phyloP scores from a whole-genome alignment of 2,329 filamentous ascomycete species.

The Ophiosphaerella korrae region DNA sequence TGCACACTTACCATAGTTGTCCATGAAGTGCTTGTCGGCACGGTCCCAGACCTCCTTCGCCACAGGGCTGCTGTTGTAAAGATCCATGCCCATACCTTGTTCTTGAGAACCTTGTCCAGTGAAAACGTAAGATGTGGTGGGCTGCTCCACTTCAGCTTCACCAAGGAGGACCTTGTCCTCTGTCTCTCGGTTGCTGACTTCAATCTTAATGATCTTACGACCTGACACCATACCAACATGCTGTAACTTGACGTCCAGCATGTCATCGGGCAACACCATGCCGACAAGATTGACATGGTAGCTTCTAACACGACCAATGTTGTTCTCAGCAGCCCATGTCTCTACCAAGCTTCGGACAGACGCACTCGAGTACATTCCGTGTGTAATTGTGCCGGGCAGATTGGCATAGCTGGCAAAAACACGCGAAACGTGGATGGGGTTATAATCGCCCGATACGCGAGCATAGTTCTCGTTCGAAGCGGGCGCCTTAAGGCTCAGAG shows the following conservation, averaged over 20 bases:
- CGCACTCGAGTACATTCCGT: slow-evolving; percentile 99
- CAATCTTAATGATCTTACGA: slow-evolving; percentile 99
- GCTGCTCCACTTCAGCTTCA: slow-evolving; percentile 97
- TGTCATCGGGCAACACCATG: slow-evolving; percentile 97
- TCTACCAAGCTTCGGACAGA: slow-evolving; percentile 94
- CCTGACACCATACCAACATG: slow-evolving; percentile 97
- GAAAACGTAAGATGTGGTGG: slow-evolving; percentile 95
- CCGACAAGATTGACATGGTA: slow-evolving; percentile 97
- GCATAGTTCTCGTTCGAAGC: slow-evolving; percentile 98
- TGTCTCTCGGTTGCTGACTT: slow-evolving; percentile 91
- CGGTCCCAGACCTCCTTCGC: slow-evolving; percentile 92
- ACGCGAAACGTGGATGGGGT: slow-evolving; percentile 97
- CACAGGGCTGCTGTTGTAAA: slow-evolving; percentile 90
- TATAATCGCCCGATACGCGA: slow-evolving; percentile 96
- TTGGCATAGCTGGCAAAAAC: slow-evolving; percentile 96
- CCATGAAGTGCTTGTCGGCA: slow-evolving; percentile 96
- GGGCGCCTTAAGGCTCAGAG: slow-evolving; percentile 85
- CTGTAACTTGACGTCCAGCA: slow-evolving; percentile 91
- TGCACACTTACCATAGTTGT: slow-evolving; percentile 83
- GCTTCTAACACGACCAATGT: slow-evolving; percentile 93
- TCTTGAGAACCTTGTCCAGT: slow-evolving; percentile 98
- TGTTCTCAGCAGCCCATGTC: slow-evolving; percentile 99
- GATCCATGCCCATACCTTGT: slow-evolving; percentile 99
- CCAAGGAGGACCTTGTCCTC: slow-evolving; percentile 95
- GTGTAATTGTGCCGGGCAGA: slow-evolving; percentile 94